phyloP scores from a whole-genome alignment of 805 yeast species.

The Lachancea waltii region DNA sequence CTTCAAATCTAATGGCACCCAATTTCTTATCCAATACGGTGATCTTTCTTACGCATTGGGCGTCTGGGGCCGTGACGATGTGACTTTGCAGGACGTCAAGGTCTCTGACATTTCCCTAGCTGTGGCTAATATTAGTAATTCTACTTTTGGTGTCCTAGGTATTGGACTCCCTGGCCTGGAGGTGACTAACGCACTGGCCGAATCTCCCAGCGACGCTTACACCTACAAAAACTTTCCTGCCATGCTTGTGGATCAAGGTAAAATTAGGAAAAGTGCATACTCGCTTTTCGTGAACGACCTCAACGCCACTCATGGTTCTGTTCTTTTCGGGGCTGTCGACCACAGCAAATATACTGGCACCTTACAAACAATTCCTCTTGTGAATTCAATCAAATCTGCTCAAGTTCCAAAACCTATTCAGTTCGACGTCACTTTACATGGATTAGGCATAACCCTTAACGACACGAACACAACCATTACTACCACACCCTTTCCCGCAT shows the following conservation, averaged over 20 bases:
- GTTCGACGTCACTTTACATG: constrained; percentile 29
- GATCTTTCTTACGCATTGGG: constrained; percentile 44
- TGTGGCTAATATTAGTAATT: constrained; percentile 58
- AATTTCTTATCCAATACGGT: constrained; percentile 45
- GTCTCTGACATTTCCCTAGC: constrained; percentile 58
- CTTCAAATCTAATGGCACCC: constrained; percentile 28
- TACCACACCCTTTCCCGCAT: constrained; percentile 31
- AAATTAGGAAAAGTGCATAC: constrained; percentile 49
- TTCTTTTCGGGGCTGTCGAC: constrained; percentile 70
- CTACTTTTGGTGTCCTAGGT: constrained; percentile 65
- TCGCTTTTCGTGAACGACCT: constrained; percentile 52
- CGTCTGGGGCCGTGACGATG: constrained; percentile 46
- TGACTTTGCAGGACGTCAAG: constrained; percentile 46
- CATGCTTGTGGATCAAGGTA: constrained; percentile 50
- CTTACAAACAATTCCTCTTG: constrained; percentile 44
- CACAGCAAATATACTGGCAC: constrained; percentile 52
- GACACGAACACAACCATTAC: constrained; percentile 20
- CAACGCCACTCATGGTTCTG: constrained; percentile 41
- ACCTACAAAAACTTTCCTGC: constrained; percentile 63
- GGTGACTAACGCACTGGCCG: constrained; percentile 40
- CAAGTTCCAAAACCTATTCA: constrained; percentile 18
- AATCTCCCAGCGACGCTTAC: constrained; percentile 23
- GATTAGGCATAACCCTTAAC: constrained; percentile 27
- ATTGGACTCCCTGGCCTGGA: constrained; percentile 68
- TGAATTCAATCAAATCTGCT: constrained; percentile 32